phyloP scores from a whole-genome alignment of 2,329 filamentous ascomycete species.

The Verticillium longisporum region DNA sequence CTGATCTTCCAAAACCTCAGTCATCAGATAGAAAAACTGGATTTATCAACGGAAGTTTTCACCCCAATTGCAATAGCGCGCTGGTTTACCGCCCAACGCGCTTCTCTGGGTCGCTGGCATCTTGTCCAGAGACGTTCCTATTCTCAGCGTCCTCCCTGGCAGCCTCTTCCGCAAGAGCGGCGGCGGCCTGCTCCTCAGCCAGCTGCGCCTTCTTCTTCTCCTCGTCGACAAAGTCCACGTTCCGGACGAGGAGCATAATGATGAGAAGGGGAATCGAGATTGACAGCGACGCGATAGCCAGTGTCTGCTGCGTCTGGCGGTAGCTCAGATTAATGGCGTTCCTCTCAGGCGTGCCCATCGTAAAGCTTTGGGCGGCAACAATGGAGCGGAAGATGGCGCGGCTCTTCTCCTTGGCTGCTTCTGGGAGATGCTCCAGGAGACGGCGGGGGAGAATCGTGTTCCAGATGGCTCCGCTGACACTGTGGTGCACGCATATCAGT shows the following conservation, averaged over 20 bases:
- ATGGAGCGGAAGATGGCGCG: constrained; percentile 16
- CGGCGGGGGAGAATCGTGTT: constrained; percentile 19
- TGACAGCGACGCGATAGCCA: constrained; percentile 17
- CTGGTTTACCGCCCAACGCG: not conserved
- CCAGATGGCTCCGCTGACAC: constrained; percentile 29
- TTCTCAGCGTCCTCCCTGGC: not conserved
- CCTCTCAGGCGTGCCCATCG: constrained; percentile 13
- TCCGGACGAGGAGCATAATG: constrained; percentile 14
- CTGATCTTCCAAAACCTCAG: too few relatives aligned
- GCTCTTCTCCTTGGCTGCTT: constrained; percentile 8
- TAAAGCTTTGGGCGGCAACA: constrained; percentile 15
- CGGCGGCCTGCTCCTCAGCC: not conserved
- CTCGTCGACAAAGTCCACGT: constrained; percentile 9
- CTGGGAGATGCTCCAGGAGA: constrained; percentile 16
- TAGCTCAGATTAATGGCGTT: constrained; percentile 18
- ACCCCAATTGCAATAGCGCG: too few relatives aligned
- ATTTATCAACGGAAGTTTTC: too few relatives aligned
- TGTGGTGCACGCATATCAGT: constrained; percentile 5
- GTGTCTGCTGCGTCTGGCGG: constrained; percentile 18
- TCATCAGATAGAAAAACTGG: too few relatives aligned
- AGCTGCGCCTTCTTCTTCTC: not conserved
- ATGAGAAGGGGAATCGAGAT: constrained; percentile 9
- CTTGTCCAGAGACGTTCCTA: not conserved
- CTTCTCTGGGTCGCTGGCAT: not conserved
- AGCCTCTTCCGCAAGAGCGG: not conserved